Evolutionary conservation across 768 basidiomycete genomes (phyloP).

Genomic region (Gymnopilus junonius): DNA sequence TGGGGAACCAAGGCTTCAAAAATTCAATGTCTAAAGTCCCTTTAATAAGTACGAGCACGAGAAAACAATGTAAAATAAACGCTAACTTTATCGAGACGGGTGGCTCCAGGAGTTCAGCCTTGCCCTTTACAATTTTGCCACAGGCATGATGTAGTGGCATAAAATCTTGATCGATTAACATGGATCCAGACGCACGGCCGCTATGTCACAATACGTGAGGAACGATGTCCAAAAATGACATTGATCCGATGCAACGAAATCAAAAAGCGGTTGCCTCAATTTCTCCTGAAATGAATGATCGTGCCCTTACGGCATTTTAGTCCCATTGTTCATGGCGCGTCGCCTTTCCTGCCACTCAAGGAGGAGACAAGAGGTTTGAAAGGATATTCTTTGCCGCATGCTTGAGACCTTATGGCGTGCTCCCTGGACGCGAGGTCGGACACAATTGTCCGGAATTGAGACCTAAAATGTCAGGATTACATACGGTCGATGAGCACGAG

Average conservation of each 20-base stretch:
- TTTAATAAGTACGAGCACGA: background rate
- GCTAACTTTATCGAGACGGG: background rate
- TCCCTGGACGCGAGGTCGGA: background rate
- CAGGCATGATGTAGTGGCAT: background rate
- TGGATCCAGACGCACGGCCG: background rate
- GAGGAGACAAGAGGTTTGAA: background rate
- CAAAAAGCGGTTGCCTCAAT: background rate
- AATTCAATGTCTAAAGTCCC: background rate
- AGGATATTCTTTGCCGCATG: background rate
- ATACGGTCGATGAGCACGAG: background rate
- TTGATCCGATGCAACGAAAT: background rate
- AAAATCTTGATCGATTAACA: background rate
- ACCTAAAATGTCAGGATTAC: background rate
- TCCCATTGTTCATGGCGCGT: background rate
- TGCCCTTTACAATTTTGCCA: background rate
- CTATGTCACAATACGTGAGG: background rate
- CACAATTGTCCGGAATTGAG: background rate
- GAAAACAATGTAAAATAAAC: background rate
- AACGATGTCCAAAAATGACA: background rate
- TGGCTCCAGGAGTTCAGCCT: background rate
- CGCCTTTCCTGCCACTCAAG: background rate
- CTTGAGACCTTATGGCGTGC: background rate
- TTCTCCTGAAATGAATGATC: conserved; percentile 4
- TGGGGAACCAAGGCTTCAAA: background rate
- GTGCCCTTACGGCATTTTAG: conserved; percentile 1